A percentile compares a stretch with the other conserved stretches of the same genome.
Conservation (phyloP, 1,284 basidiomycete genomes). For the Schizophyllum amplum region DNA sequence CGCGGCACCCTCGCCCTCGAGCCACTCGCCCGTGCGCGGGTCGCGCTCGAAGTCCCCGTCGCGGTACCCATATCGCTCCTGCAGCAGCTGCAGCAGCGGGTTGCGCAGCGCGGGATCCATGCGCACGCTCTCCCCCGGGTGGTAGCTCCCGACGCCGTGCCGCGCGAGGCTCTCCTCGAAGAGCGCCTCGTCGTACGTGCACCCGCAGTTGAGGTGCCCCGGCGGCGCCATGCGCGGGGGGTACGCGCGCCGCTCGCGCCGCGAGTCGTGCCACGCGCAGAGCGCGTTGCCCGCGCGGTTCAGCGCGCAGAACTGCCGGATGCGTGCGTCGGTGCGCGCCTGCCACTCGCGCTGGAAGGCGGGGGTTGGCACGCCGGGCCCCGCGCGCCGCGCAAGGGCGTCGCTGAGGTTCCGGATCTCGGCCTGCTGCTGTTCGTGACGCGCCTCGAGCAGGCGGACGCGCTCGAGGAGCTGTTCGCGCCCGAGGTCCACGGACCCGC, state of each 20-base stretch:
- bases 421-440: constrained; percentile 35
- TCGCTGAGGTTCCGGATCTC: constrained; percentile 33
- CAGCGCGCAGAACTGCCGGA: constrained; percentile 65
- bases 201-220: constrained; percentile 75
- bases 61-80: constrained; percentile 66
- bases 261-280: constrained; percentile 81
- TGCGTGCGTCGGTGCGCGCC: constrained; percentile 59
- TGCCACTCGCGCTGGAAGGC: constrained; percentile 57
- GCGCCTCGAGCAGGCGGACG: constrained; percentile 33
- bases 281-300: constrained; percentile 80
- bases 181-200: constrained; percentile 71
- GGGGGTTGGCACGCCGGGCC: constrained; percentile 35
- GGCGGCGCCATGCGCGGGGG: constrained; percentile 75
- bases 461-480: constrained; percentile 25
- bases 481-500: constrained; percentile 11
- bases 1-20: constrained; percentile 50
- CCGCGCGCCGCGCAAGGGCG: constrained; percentile 11
- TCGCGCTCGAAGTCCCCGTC: constrained; percentile 79
- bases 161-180: constrained; percentile 77
- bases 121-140: constrained; percentile 73
- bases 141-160: constrained; percentile 70
- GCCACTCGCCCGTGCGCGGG: constrained; percentile 51
- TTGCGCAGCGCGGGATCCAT: constrained; percentile 81
- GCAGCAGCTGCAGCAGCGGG: constrained; percentile 61
- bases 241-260: constrained; percentile 65